These are phyloP conservation scores for Colletotrichum phormii DNA, from an alignment of 2,329 filamentous ascomycete species.

Conservation along the genomic window DNA sequence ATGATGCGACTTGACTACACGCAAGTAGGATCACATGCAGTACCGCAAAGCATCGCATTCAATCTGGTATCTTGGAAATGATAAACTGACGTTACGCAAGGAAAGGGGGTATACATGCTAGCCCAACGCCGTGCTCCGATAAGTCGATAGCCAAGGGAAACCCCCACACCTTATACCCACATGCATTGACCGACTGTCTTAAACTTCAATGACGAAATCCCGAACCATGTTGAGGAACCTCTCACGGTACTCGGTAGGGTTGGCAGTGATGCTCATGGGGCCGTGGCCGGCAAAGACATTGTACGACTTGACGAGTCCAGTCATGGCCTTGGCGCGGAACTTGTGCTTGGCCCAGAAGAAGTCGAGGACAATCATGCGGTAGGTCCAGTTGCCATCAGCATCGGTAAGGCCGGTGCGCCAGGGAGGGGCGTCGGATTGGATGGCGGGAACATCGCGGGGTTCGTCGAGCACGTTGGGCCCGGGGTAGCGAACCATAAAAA, in stretches of 20 bases:
- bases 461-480: conserved; percentile 31
- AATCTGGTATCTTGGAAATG: neutral
- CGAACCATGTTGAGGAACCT: conserved; percentile 63
- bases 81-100: neutral
- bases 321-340: conserved; percentile 73
- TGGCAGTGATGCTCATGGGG: conserved; percentile 81
- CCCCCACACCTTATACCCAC: neutral
- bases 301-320: conserved; percentile 71
- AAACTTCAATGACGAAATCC: conserved; percentile 52
- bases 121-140: neutral
- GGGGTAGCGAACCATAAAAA: conserved; percentile 72
- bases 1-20: too few species aligned
- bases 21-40: neutral
- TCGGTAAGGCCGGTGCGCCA: conserved; percentile 75
- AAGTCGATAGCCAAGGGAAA: neutral
- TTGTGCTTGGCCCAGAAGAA: conserved; percentile 86
- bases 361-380: conserved; percentile 75
- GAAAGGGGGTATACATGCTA: neutral
- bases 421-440: conserved; percentile 40
- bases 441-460: conserved; percentile 52
- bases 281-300: conserved; percentile 73
- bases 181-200: conserved; percentile 20
- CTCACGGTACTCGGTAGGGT: conserved; percentile 73
- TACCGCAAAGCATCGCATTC: neutral
- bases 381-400: conserved; percentile 73